These are phyloP conservation scores for Podosphaera fusca DNA, from an alignment of 2,329 filamentous ascomycete genomes.

Conservation along the genomic window DNA sequence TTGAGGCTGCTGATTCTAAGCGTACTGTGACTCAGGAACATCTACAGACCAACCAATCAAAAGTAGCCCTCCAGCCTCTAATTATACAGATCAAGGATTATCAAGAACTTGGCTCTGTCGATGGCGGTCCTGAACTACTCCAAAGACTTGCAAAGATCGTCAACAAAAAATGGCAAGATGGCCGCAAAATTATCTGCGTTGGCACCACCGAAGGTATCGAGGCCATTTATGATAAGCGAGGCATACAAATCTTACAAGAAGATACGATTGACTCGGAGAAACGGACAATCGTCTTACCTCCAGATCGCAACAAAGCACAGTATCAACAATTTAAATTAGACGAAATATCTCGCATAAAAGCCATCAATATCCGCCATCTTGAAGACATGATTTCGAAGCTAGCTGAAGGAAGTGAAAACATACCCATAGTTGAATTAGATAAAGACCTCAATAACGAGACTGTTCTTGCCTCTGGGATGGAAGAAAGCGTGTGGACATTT, in stretches of 20 bases:
- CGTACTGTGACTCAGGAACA: constrained; percentile 3
- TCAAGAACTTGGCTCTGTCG: constrained; percentile 47
- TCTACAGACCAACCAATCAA: constrained; percentile 12
- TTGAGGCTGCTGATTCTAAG: constrained; percentile 23
- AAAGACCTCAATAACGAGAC: constrained; percentile 10
- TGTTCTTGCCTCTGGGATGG: constrained; percentile 18
- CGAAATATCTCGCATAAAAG: constrained; percentile 23
- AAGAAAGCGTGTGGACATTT: constrained; percentile 31
- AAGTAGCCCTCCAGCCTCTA: constrained; percentile 20
- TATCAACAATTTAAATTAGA: constrained; percentile 24
- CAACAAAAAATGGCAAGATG: constrained; percentile 46
- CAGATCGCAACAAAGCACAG: constrained; percentile 19
- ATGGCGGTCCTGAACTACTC: constrained; percentile 47
- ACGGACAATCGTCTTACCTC: constrained; percentile 30
- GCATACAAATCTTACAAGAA: constrained; percentile 20
- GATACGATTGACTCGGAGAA: constrained; percentile 23
- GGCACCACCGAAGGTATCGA: constrained; percentile 39
- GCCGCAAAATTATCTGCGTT: constrained; percentile 50
- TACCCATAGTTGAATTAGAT: constrained; percentile 9
- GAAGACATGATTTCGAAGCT: constrained; percentile 31
- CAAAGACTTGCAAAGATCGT: constrained; percentile 46
- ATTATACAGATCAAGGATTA: constrained; percentile 67
- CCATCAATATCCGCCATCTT: constrained; percentile 42
- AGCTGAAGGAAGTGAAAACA: constrained; percentile 8
- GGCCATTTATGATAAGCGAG: constrained; percentile 18